Base-by-base conservation (phyloP, 176 grass and related monocot species). In the Oryza meyeriana region DNA sequence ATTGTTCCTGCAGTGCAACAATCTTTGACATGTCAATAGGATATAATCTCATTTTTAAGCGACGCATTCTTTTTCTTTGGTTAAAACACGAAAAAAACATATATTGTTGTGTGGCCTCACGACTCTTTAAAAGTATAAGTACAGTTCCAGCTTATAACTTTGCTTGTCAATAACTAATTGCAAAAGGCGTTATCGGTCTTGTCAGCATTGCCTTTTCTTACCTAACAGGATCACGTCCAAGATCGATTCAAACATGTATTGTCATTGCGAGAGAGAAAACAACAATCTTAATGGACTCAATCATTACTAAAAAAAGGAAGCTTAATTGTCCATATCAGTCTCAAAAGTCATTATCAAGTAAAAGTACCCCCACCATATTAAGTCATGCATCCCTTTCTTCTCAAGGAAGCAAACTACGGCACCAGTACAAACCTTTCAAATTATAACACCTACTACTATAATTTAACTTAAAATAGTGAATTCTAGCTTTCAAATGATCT, bases 1-100 rank as follows among this genome's bases (percentile, higher is more conserved):
- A 98, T 61, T 81, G 75, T 79, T 89, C 93, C 96, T 95, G 40
- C 39, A 79, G 70, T 48, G 50, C 5, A 24, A 69, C 42, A 61
- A 61, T 30, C 30, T 52, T 33, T 38, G 62, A 64, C 31, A 40
- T 11, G 20, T 35, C 3, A 67, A 1, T n/a, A 31, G 10, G 63
- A 48, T 22, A 58, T 22, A 35, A 1, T 12, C 3, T 38, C 5
- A 25, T 50, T 65, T 33, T 64, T 45, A 71, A 28, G 22, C 52
- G 10, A 9, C n/a, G 24, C 6, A n/a, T 13, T 34, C n/a, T 61
- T 27, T 79, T 13, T 33, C 26, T 69, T 52, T 22, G 24, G 4
- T 24, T 10, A 61, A 45, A 63, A 33, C 8, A 41, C 2, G 61
- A 22, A 78, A 33, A 39, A 27, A 0, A 44, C 2, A 27, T 9